phyloP scores from a whole-genome alignment of 2,329 filamentous ascomycete species.

The Pezicula rhizophila region DNA sequence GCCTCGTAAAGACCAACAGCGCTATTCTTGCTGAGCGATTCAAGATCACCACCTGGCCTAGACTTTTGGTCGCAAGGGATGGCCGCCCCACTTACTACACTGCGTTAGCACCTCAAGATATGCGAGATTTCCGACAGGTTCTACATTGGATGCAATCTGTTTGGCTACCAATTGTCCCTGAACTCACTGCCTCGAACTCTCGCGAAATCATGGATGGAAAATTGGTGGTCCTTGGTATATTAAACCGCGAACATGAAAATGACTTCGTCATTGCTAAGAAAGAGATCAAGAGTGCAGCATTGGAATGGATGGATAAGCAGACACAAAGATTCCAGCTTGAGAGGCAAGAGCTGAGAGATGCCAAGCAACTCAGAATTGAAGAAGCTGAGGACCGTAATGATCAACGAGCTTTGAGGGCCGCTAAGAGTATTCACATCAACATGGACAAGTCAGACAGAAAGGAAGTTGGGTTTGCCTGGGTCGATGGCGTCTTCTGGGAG shows the following conservation, averaged over 20 bases:
- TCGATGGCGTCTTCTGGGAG: conserved; percentile 96
- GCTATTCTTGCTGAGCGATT: conserved; percentile 70
- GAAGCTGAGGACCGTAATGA: conserved; percentile 93
- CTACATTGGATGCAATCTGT: conserved; percentile 92
- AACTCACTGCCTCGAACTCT: conserved; percentile 85
- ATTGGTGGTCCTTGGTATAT: conserved; percentile 85
- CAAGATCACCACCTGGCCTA: conserved; percentile 97
- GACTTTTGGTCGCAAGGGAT: conserved; percentile 81
- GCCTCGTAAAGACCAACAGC: conserved; percentile 86
- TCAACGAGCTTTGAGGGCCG: conserved; percentile 75
- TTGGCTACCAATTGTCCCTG: conserved; percentile 93
- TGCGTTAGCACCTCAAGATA: conserved; percentile 79
- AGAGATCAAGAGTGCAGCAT: conserved; percentile 90
- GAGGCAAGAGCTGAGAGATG: conserved; percentile 84
- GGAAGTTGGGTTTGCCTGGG: conserved; percentile 93
- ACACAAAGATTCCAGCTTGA: conserved; percentile 87
- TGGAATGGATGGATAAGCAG: conserved; percentile 98
- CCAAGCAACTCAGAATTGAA: conserved; percentile 92
- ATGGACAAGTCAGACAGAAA: conserved; percentile 84
- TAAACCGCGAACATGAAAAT: conserved; percentile 73
- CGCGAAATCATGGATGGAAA: conserved; percentile 93
- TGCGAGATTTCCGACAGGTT: conserved; percentile 79
- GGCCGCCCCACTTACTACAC: conserved; percentile 87
- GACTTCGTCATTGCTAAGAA: conserved; percentile 72
- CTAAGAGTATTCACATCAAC: conserved; percentile 86